A percentile compares a stretch with the other conserved stretches of the same genome.
These are phyloP conservation scores for Pythium rishiriense DNA, from an alignment of 352 stramenopile genomes.

Conservation along the genomic window DNA sequence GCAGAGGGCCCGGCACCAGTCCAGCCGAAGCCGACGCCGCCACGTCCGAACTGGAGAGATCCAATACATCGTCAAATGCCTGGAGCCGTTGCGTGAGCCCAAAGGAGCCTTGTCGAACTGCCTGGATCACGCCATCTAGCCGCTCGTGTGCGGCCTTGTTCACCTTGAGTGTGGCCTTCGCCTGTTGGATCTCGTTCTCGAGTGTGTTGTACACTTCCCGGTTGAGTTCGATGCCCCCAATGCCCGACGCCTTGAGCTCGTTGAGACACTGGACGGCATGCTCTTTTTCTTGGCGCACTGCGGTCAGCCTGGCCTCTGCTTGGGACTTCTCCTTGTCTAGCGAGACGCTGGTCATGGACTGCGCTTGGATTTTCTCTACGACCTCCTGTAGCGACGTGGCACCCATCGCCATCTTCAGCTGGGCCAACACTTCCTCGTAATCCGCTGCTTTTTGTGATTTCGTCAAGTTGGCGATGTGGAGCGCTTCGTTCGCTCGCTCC, in stretches of 20 bases:
- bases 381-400: constrained; percentile 54
- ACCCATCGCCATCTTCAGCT: constrained; percentile 71
- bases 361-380: constrained; percentile 70
- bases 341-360: constrained; percentile 53
- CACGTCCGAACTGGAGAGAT: constrained; percentile 28
- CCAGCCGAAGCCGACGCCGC: background rate
- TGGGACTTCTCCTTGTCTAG: constrained; percentile 77
- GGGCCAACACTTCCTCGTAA: constrained; percentile 59
- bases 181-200: constrained; percentile 74
- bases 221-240: constrained; percentile 75
- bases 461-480: constrained; percentile 62
- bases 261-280: constrained; percentile 58
- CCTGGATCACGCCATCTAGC: constrained; percentile 71
- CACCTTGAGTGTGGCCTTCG: constrained; percentile 68
- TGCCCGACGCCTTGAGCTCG: constrained; percentile 79
- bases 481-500: constrained; percentile 59
- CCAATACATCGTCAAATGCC: constrained; percentile 71
- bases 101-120: constrained; percentile 73
- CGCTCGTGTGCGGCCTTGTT: constrained; percentile 79
- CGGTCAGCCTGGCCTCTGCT: constrained; percentile 52
- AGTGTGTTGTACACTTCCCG: constrained; percentile 81
- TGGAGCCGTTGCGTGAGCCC: constrained; percentile 63
- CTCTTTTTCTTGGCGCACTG: constrained; percentile 65
- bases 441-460: constrained; percentile 73
- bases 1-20: background rate